These are phyloP conservation scores for Pugionium cornutum DNA, from an alignment of 345 rosid genomes.

Conservation along the genomic window DNA sequence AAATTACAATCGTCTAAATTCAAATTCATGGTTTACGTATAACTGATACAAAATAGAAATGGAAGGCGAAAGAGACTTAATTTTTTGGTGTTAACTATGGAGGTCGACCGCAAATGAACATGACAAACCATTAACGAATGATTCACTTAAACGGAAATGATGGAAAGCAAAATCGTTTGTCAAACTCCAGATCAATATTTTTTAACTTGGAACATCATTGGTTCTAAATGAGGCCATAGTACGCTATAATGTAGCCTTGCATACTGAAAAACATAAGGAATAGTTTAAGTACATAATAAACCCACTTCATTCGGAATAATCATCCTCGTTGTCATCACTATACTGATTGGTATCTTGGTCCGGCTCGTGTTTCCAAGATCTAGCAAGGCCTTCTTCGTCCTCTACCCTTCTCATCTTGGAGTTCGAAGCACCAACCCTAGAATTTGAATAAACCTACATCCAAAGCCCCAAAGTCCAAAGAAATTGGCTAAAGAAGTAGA, in stretches of 20 bases:
- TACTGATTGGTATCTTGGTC: conserved; percentile 53
- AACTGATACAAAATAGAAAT: too few relatives aligned
- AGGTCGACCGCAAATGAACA: too few relatives aligned
- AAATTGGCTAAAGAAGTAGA: conserved; percentile 9
- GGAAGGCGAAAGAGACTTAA: too few relatives aligned
- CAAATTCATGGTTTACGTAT: too few relatives aligned
- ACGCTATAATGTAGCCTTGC: not conserved
- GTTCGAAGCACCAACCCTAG: conserved; percentile 50
- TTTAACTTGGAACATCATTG: too few relatives aligned
- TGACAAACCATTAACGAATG: too few relatives aligned
- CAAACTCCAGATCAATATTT: too few relatives aligned
- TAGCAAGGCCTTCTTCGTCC: conserved; percentile 58
- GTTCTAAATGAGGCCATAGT: too few relatives aligned
- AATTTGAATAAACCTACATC: conserved; percentile 52
- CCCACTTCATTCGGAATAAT: conserved; percentile 60
- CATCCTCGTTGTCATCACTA: conserved; percentile 70
- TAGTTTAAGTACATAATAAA: conserved; percentile 10
- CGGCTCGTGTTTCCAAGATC: conserved; percentile 46
- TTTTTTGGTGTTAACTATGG: too few relatives aligned
- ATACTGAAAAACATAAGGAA: conserved; percentile 5
- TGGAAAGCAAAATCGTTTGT: too few relatives aligned
- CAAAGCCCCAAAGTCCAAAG: conserved; percentile 19
- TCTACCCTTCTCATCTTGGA: conserved; percentile 56
- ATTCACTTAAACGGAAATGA: too few relatives aligned
- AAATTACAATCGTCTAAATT: too few relatives aligned